Evolutionary conservation across 208 protist genomes (phyloP), one percentile per base, ranked within the genome.

Genomic region (Leishmania martiniquensis): DNA sequence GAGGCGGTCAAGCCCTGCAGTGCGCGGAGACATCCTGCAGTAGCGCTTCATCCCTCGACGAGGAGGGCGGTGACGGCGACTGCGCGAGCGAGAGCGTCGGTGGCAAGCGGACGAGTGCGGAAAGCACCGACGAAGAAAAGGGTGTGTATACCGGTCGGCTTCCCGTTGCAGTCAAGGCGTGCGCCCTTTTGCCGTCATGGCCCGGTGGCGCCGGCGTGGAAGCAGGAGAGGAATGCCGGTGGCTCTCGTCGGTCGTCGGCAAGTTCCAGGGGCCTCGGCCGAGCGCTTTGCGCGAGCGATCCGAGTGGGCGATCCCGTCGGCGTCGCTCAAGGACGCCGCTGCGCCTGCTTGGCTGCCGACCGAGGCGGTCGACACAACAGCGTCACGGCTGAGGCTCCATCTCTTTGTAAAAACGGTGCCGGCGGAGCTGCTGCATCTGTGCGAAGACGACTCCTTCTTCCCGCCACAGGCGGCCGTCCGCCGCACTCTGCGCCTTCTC

Each of bases 361-460:
- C 55, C 15, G 71, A 49, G n/a, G 47, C 44, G 4, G 55, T 59
- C n/a, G 60, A 65, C 34, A 71, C 63, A 1, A 54, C 37, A 20
- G 75, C 63, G 4, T n/a, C 15, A 20, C 74, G 78, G 2, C 57
- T 88, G 60, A 47, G n/a, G 22, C 65, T 96, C 71, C 89, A 84
- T 17, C 73, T 91, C 39, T 91, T 94, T 77, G 78, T 94, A 13
- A 91, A 89, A 51, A 93, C 92, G 49, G 85, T 89, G 2, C 84
- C 92, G 1, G 70, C 69, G 37, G 85, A 91, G 15, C 62, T 96
- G 20, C 79, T 90, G 60, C 51, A 79, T 51, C 74, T 83, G 49
- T 85, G 67, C 63, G 78, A 85, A 55, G 84, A 82, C 44, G 68
- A 82, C 51, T 79, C 70, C 20, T 88, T 87, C 59, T 81, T 70